phyloP scores from a whole-genome alignment of 169 alveolate species.

The Cryptosporidium sp. region DNA sequence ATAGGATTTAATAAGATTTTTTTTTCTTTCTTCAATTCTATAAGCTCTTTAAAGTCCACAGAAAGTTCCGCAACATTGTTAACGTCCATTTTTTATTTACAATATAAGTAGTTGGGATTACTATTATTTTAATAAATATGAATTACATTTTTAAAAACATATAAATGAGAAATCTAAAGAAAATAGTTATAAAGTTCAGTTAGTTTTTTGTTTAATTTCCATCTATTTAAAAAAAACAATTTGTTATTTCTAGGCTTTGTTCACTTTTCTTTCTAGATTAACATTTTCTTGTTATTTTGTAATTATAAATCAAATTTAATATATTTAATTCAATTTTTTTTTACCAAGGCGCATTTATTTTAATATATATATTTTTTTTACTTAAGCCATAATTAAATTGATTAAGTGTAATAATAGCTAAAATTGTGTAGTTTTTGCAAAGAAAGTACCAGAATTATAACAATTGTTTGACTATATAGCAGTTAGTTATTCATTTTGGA shows the following conservation, averaged over 20 bases:
- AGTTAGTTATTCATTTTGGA: neutral
- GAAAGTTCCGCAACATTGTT: conserved; percentile 24
- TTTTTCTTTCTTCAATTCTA: neutral
- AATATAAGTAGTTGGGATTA: neutral
- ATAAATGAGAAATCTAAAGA: neutral
- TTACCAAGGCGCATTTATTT: too few relatives aligned
- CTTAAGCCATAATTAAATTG: too few relatives aligned
- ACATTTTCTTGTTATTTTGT: too few relatives aligned
- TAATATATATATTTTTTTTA: too few relatives aligned
- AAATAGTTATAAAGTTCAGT: neutral
- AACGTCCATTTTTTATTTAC: neutral
- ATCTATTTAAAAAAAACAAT: neutral
- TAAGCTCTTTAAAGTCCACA: neutral
- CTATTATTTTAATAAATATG: too few relatives aligned
- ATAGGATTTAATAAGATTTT: conserved; percentile 30
- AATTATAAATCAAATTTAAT: too few relatives aligned
- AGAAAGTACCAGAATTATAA: too few relatives aligned
- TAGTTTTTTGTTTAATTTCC: neutral
- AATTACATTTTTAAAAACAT: neutral
- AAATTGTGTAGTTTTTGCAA: neutral
- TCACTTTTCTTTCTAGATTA: neutral
- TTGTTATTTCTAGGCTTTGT: too few relatives aligned
- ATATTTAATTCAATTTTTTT: too few relatives aligned
- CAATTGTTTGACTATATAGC: too few relatives aligned
- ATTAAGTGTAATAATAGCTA: too few relatives aligned